Evolutionary conservation across 306 rosid species (phyloP), one percentile per base, ranked within the genome.

Genomic region (Cicer judaicum): DNA sequence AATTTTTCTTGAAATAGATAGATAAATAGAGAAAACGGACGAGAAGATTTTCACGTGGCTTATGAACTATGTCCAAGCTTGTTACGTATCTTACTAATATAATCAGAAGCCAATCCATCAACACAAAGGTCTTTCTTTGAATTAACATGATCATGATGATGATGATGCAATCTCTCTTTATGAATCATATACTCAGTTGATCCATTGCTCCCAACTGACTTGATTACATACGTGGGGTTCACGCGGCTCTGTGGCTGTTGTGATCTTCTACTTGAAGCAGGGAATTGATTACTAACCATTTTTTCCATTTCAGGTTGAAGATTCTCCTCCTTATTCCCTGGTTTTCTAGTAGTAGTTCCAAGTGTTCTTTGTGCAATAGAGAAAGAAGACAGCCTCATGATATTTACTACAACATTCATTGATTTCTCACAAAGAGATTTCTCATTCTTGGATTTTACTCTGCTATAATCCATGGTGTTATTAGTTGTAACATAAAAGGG

Each of bases 371-470:
- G 73, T 2, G 88, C 81, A 54, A 90, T 77, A 11, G 89, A 80
- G 47, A 84, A 59, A 67, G 97, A 82, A 1, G 94, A 91, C 8
- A 86, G 54, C 85, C 83, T 90, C 14, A 94, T 80, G 42, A 90
- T 29, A 76, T 89, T 94, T 42, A 91, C 82, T 55, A 88, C 88
- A 49, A 87, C 78, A 34, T 74, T 39, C 89, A 90, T 90, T 4
- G 97, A 85, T 56, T 86, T 82, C 87, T 90, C 93, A 62, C 92
- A 94, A 0, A 92, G 83, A 52, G 87, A 82, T 38, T 56, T 64
- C n/a, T 61, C 79, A 64, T 24, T 81, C 77, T 86, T 79, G 53
- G 83, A 78, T 46, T 67, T 77, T 34, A 19, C 79, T 64, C 78
- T 79, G 18, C 79, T 24, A 41, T 44, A 5, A 43, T 38, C 72